Evolutionary conservation across 106 monocot genomes (phyloP).

Genomic region (Dendrobium huoshanense): DNA sequence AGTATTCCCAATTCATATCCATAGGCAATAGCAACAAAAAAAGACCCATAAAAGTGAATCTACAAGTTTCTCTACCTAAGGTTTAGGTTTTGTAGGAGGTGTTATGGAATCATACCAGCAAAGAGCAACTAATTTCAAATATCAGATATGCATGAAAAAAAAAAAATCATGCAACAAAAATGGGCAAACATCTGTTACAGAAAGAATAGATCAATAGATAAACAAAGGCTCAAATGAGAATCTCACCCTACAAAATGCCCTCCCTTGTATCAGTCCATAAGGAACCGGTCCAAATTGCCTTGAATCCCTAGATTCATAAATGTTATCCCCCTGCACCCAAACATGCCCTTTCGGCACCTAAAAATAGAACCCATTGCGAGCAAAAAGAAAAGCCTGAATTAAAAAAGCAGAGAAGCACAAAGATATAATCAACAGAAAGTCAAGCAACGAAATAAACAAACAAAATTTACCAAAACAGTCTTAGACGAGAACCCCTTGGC

Average conservation of each 20-base stretch:
- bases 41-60: background rate
- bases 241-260: constrained; percentile 64
- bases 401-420: background rate
- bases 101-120: no score
- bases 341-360: constrained; percentile 85
- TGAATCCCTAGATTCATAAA: constrained; percentile 75
- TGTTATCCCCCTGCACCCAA: constrained; percentile 91
- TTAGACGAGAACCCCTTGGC: constrained; percentile 15
- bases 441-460: background rate
- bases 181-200: background rate
- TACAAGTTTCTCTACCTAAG: no score
- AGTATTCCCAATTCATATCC: background rate
- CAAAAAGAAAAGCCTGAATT: background rate
- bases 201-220: background rate
- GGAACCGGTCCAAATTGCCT: constrained; percentile 73
- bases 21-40: background rate
- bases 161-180: background rate
- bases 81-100: no score
- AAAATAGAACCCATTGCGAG: background rate
- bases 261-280: constrained; percentile 61
- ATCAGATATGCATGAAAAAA: background rate
- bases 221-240: background rate
- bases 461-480: constrained; percentile 46
- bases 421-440: background rate
- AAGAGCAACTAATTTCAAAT: no score